Conservation (phyloP, 768 basidiomycete genomes). For the Calocera viscosa region DNA sequence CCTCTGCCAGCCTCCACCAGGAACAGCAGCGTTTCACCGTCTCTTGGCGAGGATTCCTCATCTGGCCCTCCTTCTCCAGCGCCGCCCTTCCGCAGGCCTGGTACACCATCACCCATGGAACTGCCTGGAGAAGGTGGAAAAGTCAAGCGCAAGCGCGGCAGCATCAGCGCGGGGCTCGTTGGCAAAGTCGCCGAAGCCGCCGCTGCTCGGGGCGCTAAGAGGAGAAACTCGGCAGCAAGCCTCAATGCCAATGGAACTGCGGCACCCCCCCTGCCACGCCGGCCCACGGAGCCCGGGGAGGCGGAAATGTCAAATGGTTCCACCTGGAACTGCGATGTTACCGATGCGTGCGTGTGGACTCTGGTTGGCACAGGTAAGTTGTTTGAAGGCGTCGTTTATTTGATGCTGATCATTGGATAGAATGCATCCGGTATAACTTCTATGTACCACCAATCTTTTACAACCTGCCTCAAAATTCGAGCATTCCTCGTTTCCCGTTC, state of each 20-base stretch:
- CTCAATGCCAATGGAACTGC: neutral
- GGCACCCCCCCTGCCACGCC: neutral
- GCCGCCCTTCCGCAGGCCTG: neutral
- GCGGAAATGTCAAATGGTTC: conserved; percentile 48
- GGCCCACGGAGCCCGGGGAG: neutral
- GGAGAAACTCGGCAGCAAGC: neutral
- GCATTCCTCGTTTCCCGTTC: conserved; percentile 62
- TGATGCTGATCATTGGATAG: conserved; percentile 30
- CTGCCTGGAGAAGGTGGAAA: conserved; percentile 14
- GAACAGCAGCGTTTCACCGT: neutral
- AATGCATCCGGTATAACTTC: conserved; percentile 88
- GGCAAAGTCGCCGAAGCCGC: neutral
- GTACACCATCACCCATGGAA: neutral
- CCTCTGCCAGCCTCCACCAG: neutral
- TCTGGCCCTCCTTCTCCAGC: conserved; percentile 5
- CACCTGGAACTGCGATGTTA: conserved; percentile 81
- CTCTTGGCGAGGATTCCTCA: neutral
- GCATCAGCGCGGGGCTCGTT: neutral
- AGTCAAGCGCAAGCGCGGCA: conserved; percentile 11
- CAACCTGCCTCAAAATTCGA: conserved; percentile 33
- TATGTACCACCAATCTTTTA: conserved; percentile 82
- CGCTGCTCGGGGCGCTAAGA: conserved; percentile 2
- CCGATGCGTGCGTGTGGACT: conserved; percentile 89
- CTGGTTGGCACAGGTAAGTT: conserved; percentile 76
- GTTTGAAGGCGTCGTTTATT: conserved; percentile 9